Base-by-base conservation (phyloP, 2,329 filamentous ascomycete genomes). In the Xylariaceae sp. region DNA sequence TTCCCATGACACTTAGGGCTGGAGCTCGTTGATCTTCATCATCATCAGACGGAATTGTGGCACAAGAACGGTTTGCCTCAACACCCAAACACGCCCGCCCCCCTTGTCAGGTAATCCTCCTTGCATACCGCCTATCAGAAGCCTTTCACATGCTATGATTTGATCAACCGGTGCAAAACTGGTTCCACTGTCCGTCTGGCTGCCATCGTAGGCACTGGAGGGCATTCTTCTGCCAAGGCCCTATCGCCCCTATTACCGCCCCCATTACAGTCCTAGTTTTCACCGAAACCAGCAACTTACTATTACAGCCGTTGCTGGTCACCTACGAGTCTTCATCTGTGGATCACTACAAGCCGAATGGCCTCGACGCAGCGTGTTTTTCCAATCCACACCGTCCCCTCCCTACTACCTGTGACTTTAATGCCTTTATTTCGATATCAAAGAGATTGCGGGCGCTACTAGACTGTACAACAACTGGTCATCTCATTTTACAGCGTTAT, bases 221-320 rank as follows among this genome's bases (percentile, higher is more conserved):
- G 32, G 12, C 5, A 16, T 14, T 16, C 32, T 37, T 10, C 32
- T 37, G 32, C 14, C 32, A 7, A 16, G 14, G 14, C 14, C 6
- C 12, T 16, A 37, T 14, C 9, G 9, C 14, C 12, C 60, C 57
- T 57, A 37, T 16, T 16, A 37, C 14, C 9, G 9, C 14, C 12
- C 60, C 57, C 55, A 44, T 48, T n/a, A 62, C 29, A 43, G 50
- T 48, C 60, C 60, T 19, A 48, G 60, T 48, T 40, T 16, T 58
- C 41, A 62, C 60, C 60, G 60, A 62, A 48, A 20, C 6, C 50
- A 14, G 21, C 32, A 37, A 37, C 32, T 37, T 12, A 12, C 12
- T 14, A 14, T 37, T 3, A 12, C 6, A 10, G 14, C 9, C 12
- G 32, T 10, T 37, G 6, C 14, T 37, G 6, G 32, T 14, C 32